Evolutionary conservation across 768 basidiomycete genomes (phyloP), one percentile per base, ranked within the genome.

Genomic region (Tricholoma terreum): DNA sequence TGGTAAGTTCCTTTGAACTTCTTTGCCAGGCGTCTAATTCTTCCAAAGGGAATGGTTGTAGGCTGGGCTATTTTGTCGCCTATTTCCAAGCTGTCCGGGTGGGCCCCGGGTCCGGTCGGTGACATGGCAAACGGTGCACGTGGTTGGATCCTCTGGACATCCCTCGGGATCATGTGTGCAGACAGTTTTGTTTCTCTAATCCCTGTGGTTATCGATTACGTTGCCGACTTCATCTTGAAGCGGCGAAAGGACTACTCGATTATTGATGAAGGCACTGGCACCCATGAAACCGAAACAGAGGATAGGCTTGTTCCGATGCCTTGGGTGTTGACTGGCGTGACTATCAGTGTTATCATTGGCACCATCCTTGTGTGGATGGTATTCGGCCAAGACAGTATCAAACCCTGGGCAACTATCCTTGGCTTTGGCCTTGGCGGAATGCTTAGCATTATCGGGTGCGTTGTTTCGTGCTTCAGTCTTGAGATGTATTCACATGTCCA

Each of bases 51-150:
- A 27, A 98, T 97, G 96, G 61, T 98, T n/a, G 86, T 90, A 9
- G 96, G 96, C 8, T 98, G 96, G 96, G 95, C 84, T 4, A 73
- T 98, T 19, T 76, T 98, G n/a, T 93, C 93, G 0, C 96, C 96
- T 5, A 67, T 98, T 6, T 82, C 94, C 6, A 94, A 93, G 65
- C 64, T 80, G 46, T 70, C 75, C 0, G 93, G 91, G 10, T 98
- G 96, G 96, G 95, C 96, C 0, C 94, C 96, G 45, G 96, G 94
- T 4, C 85, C 90, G 8, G 93, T 96, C 5, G 85, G 87, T 1
- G 90, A 92, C 63, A 92, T 94, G 82, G 80, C 86, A 4, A 80
- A 81, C 58, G 96, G 96, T 40, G 87, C 94, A n/a, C 84, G 95
- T 52, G 92, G 92, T 33, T 96, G 93, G 93, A 94, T 96, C 54